Conservation (phyloP, 352 stramenopile genomes). For the Globisporangium recalcitrans region DNA sequence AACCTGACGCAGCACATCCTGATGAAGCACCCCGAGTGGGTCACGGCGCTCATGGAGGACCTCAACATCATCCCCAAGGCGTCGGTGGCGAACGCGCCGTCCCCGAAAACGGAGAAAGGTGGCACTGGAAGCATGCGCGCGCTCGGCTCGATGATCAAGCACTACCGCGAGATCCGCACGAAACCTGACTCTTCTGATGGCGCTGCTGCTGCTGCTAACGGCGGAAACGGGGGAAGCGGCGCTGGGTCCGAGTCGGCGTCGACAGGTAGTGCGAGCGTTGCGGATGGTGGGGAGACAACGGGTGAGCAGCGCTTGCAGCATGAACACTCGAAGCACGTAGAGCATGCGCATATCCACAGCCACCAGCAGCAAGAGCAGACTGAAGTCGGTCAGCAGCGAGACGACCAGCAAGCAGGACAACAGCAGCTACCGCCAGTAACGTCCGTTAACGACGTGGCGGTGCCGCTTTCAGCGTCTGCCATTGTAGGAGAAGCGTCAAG, state of each 20-base stretch:
- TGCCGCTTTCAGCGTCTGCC: neutral
- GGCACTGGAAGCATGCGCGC: conserved; percentile 11
- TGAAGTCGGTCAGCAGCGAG: neutral
- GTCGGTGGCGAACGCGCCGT: conserved; percentile 9
- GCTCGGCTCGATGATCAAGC: conserved; percentile 9
- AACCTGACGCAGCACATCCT: conserved; percentile 65
- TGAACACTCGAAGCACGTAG: neutral
- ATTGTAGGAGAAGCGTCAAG: neutral
- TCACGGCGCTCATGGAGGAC: conserved; percentile 24
- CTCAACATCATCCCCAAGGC: conserved; percentile 16
- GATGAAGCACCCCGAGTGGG: conserved; percentile 61
- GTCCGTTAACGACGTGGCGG: conserved; percentile 2
- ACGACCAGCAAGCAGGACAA: conserved; percentile 1
- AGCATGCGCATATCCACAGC: neutral
- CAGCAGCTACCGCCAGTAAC: neutral
- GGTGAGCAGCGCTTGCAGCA: neutral
- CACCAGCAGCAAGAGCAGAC: neutral
- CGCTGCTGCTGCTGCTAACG: neutral
- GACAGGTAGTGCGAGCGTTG: neutral
- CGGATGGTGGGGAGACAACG: neutral
- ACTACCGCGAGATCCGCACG: conserved; percentile 13
- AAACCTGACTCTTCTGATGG: neutral
- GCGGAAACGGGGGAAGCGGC: neutral
- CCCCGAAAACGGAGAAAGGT: conserved; percentile 1
- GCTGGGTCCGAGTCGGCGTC: neutral